A percentile compares a stretch with the other conserved stretches of the same genome.
phyloP scores from a whole-genome alignment of 345 rosid species.

The Gossypium herbaceum region DNA sequence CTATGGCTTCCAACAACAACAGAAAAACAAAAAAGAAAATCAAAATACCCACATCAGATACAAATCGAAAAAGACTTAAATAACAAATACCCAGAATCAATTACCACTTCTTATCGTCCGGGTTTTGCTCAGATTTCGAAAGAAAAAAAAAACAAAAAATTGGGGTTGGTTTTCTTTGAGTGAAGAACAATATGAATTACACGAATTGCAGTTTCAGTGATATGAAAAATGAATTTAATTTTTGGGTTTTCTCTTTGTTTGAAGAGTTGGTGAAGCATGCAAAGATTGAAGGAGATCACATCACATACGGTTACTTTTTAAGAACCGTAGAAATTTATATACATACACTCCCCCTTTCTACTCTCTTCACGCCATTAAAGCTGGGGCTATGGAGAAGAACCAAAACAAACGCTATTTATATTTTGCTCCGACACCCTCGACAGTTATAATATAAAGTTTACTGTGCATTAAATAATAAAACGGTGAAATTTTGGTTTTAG shows the following conservation, averaged over 20 bases:
- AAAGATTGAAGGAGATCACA: conserved; percentile 24
- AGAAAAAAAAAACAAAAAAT: neutral
- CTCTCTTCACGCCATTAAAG: conserved; percentile 31
- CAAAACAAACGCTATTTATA: conserved; percentile 16
- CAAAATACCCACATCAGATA: neutral
- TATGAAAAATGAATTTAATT: neutral
- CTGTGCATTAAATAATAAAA: neutral
- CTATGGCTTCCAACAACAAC: conserved; percentile 11
- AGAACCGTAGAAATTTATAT: conserved; percentile 18
- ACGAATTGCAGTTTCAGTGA: conserved; percentile 3
- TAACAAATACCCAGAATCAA: conserved; percentile 18
- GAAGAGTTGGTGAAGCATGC: conserved; percentile 30
- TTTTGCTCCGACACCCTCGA: conserved; percentile 5
- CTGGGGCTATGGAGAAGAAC: conserved; percentile 16
- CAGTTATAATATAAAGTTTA: neutral
- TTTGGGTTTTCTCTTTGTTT: conserved; percentile 12
- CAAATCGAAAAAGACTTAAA: conserved; percentile 4
- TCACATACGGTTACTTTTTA: conserved; percentile 18
- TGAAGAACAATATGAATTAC: neutral
- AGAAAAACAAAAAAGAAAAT: neutral
- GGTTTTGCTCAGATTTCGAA: conserved; percentile 14
- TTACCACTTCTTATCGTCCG: conserved; percentile 12
- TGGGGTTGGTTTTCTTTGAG: neutral
- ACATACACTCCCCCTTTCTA: conserved; percentile 11
- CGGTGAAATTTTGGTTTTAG: neutral